Percentiles rank a stretch among this genome's conserved stretches.
Conservation (phyloP, 2,329 filamentous ascomycete species). For the Fusarium sublunatum region DNA sequence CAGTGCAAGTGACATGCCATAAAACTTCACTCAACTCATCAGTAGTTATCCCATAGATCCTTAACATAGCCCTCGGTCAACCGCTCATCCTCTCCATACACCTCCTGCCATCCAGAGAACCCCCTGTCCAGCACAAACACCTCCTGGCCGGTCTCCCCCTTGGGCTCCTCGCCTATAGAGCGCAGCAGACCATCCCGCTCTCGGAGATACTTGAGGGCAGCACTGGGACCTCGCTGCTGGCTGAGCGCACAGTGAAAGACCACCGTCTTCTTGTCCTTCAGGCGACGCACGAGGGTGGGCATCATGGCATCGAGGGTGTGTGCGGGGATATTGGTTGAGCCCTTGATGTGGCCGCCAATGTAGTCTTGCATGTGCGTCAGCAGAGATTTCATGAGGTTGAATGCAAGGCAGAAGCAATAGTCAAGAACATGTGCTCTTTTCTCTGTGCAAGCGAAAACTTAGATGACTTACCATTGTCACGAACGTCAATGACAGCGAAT, state of each 20-base stretch:
- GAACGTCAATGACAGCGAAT: slow-evolving; percentile 87
- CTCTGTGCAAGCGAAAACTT: not conserved
- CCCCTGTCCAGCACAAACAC: slow-evolving; percentile 86
- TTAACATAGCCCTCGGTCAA: slow-evolving; percentile 87
- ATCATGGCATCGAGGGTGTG: slow-evolving; percentile 78
- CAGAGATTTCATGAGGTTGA: not conserved
- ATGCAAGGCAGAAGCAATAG: not conserved
- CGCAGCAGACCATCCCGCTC: slow-evolving; percentile 68
- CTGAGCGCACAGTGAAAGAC: slow-evolving; percentile 95
- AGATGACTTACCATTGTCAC: slow-evolving; percentile 74
- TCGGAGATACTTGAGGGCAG: slow-evolving; percentile 82
- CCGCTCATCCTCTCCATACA: slow-evolving; percentile 78
- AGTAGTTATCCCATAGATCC: slow-evolving; percentile 81
- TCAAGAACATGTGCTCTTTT: not conserved
- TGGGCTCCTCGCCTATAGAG: slow-evolving; percentile 46
- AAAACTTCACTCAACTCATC: slow-evolving; percentile 1
- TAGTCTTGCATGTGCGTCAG: slow-evolving; percentile 68
- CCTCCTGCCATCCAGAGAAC: slow-evolving; percentile 90
- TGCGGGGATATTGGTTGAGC: slow-evolving; percentile 80
- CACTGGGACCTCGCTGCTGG: slow-evolving; percentile 88
- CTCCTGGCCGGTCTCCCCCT: slow-evolving; percentile 74
- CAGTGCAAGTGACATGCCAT: not conserved
- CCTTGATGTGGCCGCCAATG: slow-evolving; percentile 88
- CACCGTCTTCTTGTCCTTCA: slow-evolving; percentile 82
- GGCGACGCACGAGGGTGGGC: slow-evolving; percentile 82